Evolutionary conservation across 2,329 filamentous ascomycete genomes (phyloP).

Genomic region (Diaporthe velutina): DNA sequence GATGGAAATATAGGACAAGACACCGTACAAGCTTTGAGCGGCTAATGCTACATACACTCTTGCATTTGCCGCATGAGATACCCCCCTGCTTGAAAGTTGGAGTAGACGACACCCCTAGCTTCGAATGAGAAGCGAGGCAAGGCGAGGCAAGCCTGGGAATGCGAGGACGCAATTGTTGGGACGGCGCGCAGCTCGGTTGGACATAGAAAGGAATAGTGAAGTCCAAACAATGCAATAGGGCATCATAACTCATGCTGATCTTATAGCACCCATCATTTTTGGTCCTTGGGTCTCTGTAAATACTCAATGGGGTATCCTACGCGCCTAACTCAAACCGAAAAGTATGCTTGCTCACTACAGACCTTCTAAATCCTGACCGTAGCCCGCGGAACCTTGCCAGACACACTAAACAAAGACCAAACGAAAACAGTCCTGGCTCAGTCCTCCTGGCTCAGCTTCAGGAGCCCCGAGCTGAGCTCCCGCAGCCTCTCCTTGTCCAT

Average conservation of each 20-base stretch:
- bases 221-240: not conserved
- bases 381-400: not conserved
- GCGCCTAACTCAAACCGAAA: not conserved
- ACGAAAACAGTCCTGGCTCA: not conserved
- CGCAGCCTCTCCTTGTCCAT: conserved; percentile 37
- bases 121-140: conserved; percentile 1
- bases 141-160: not conserved
- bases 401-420: not conserved
- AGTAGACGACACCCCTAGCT: conserved; percentile 7
- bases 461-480: conserved; percentile 37
- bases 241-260: not conserved
- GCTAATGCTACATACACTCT: conserved; percentile 35
- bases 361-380: too few relatives aligned
- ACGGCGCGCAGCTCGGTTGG: not conserved
- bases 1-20: conserved; percentile 12
- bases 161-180: conserved; percentile 1
- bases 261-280: not conserved
- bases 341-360: not conserved
- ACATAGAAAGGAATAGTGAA: not conserved
- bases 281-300: not conserved
- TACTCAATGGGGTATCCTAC: conserved; percentile 8
- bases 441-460: conserved; percentile 29
- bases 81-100: conserved; percentile 35
- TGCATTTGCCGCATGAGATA: conserved; percentile 41
- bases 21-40: conserved; percentile 34